Evolutionary conservation across 768 basidiomycete species (phyloP).

Genomic region (Pleurotus cornucopiae): DNA sequence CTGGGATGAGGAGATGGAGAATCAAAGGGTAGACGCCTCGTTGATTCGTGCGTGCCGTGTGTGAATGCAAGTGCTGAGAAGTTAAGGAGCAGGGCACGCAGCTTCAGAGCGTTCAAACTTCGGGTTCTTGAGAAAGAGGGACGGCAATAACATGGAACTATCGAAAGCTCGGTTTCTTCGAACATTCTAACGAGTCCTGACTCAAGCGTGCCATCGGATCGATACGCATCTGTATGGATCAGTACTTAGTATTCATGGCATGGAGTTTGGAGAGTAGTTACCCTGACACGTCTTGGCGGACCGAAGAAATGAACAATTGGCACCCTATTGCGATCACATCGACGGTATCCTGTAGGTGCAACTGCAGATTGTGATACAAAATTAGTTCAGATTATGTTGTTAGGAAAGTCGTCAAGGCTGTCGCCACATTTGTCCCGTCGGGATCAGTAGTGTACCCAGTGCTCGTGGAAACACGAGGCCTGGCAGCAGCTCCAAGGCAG

Average conservation of each 20-base stretch:
- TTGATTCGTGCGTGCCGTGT: constrained; percentile 2
- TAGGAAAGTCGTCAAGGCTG: no score
- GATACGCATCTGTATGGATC: neutral
- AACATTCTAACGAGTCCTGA: neutral
- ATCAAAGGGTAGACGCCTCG: constrained; percentile 2
- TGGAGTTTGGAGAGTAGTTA: no score
- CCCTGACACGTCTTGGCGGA: no score
- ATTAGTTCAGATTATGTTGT: no score
- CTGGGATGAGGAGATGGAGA: no score
- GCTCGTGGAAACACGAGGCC: neutral
- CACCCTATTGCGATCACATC: neutral
- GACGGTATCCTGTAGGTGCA: neutral
- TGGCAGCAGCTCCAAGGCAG: neutral
- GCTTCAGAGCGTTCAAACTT: no score
- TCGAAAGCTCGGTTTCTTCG: neutral
- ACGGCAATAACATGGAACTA: neutral
- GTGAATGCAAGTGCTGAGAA: neutral
- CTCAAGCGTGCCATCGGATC: neutral
- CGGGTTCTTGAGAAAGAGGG: no score
- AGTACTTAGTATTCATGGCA: no score
- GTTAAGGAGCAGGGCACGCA: no score
- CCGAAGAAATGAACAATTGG: neutral
- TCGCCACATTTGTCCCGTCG: no score
- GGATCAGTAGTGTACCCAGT: neutral
- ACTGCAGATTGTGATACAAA: neutral